A percentile compares a stretch with the other conserved stretches of the same genome.
phyloP scores from a whole-genome alignment of 2,329 filamentous ascomycete genomes.

The Ceratocystis variospora region DNA sequence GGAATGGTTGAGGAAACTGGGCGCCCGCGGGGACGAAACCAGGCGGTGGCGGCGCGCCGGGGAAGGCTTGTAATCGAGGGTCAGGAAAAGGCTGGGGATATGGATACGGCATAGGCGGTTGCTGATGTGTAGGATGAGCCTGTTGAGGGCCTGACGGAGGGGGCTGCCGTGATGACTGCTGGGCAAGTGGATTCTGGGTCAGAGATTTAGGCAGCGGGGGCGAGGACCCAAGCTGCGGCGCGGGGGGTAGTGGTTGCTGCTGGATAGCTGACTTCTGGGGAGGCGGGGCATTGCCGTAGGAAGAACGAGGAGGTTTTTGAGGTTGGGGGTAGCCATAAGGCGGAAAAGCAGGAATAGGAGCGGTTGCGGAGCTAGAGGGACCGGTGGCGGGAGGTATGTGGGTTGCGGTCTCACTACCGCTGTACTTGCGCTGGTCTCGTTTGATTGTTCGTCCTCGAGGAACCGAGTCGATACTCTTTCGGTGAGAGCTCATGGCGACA shows the following conservation, averaged over 20 bases:
- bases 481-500: constrained; percentile 11
- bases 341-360: constrained; percentile 1
- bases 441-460: constrained; percentile 3
- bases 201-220: constrained; percentile 11
- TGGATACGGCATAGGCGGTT: constrained; percentile 19
- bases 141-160: neutral
- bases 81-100: constrained; percentile 18
- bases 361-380: neutral
- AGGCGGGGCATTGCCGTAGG: neutral
- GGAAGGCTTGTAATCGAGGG: constrained; percentile 19
- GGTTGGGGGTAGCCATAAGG: constrained; percentile 9
- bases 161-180: constrained; percentile 17
- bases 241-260: constrained; percentile 17
- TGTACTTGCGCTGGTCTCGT: constrained; percentile 5
- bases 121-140: constrained; percentile 10
- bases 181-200: constrained; percentile 8
- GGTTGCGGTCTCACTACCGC: neutral
- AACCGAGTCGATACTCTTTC: constrained; percentile 10
- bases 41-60: neutral
- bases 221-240: constrained; percentile 16
- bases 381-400: constrained; percentile 3
- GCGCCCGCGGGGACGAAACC: constrained; percentile 7
- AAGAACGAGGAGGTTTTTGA: neutral
- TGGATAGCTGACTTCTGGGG: constrained; percentile 7
- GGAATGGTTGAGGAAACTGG: constrained; percentile 14